These are phyloP conservation scores for Thelonectria rubi DNA, from an alignment of 2,329 filamentous ascomycete genomes.

Conservation along the genomic window DNA sequence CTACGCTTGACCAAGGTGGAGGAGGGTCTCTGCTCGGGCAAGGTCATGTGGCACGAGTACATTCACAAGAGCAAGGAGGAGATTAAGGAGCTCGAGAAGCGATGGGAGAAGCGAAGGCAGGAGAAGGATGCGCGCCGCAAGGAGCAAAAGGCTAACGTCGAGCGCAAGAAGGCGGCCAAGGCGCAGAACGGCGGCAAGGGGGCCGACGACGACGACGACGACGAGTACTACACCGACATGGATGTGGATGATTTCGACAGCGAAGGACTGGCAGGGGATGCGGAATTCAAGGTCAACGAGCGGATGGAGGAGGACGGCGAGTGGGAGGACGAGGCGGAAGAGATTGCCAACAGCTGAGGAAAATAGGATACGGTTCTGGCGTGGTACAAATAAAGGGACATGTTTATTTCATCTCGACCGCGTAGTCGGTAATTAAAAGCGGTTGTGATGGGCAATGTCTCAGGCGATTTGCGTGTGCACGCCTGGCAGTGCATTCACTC, in stretches of 20 bases:
- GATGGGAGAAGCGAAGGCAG: conserved; percentile 79
- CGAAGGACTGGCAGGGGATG: conserved; percentile 60
- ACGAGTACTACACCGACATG: conserved; percentile 55
- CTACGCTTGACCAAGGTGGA: conserved; percentile 94
- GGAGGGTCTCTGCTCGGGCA: conserved; percentile 88
- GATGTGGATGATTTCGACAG: conserved; percentile 61
- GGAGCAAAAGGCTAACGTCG: conserved; percentile 89
- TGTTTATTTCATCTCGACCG: conserved; percentile 11
- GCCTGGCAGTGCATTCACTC: not conserved
- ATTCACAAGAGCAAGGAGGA: conserved; percentile 85
- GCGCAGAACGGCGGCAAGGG: conserved; percentile 52
- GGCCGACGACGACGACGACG: conserved; percentile 47
- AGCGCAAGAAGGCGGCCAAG: conserved; percentile 74
- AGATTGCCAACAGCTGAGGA: conserved; percentile 46
- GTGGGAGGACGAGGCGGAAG: conserved; percentile 61
- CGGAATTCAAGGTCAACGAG: conserved; percentile 59
- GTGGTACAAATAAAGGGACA: conserved; percentile 40
- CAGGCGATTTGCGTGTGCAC: not conserved
- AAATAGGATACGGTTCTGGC: conserved; percentile 30
- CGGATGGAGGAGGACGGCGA: conserved; percentile 60
- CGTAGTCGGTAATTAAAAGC: not conserved
- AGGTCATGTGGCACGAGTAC: conserved; percentile 97
- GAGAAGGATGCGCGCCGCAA: conserved; percentile 85
- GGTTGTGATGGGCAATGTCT: not conserved
- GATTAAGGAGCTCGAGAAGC: conserved; percentile 78